Percentiles rank a stretch among this genome's conserved stretches.
These are phyloP conservation scores for Phytopythium montanum DNA, from an alignment of 352 stramenopile species.

Conservation along the genomic window DNA sequence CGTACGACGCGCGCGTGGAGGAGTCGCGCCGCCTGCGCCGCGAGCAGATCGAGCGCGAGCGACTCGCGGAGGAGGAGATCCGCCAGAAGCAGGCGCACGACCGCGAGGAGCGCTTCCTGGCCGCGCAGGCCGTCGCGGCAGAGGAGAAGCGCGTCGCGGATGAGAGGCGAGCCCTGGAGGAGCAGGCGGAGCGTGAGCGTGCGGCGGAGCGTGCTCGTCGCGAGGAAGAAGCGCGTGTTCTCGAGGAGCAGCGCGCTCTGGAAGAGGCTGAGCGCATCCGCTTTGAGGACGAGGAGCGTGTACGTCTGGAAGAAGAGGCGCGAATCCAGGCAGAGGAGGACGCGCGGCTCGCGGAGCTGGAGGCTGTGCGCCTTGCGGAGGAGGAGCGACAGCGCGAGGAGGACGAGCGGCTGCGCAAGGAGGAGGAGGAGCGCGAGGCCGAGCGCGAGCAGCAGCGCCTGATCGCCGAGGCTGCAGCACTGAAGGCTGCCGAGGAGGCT, in stretches of 20 bases:
- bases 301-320: conserved; percentile 9
- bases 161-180: conserved; percentile 24
- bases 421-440: conserved; percentile 24
- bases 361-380: conserved; percentile 5
- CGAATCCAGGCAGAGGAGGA: conserved; percentile 8
- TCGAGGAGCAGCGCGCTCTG: conserved; percentile 16
- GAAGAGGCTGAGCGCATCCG: conserved; percentile 10
- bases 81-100: conserved; percentile 46
- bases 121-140: conserved; percentile 23
- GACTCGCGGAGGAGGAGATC: conserved; percentile 45
- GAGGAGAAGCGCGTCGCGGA: conserved; percentile 29
- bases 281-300: conserved; percentile 7
- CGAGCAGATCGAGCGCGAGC: conserved; percentile 72
- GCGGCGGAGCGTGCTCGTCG: conserved; percentile 27
- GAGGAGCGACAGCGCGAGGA: conserved; percentile 12
- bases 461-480: conserved; percentile 15
- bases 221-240: conserved; percentile 17
- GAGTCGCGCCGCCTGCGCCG: conserved; percentile 73
- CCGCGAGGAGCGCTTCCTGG: conserved; percentile 34
- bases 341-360: conserved; percentile 5
- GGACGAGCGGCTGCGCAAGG: conserved; percentile 15
- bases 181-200: conserved; percentile 24
- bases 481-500: conserved; percentile 11
- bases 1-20: conserved; percentile 77
- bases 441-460: conserved; percentile 16